Base-by-base conservation (phyloP, 805 yeast genomes). In the Debaryomyces tyrocola region DNA sequence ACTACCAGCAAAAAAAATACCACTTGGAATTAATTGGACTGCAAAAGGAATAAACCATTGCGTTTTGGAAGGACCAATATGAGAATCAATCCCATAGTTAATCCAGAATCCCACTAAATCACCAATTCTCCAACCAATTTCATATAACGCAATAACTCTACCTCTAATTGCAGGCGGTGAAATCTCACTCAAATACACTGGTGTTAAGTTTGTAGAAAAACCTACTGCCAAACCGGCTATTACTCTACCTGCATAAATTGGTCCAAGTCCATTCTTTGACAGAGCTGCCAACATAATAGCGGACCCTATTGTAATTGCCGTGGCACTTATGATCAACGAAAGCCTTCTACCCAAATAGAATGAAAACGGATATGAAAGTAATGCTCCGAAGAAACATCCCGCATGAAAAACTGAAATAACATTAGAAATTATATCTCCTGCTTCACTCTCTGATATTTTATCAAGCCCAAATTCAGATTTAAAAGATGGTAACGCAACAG, bases 211-310 rank as follows among this genome's bases (percentile, higher is more conserved):
- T 1, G 82, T 69, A 35, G 78, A 67, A 11, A 74, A 73, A 2
- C 84, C 84, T 43, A 78, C 76, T 21, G 82, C 82, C 8, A 80
- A 37, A 7, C 84, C 84, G 17, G 79, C 66, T 41, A 79, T 55
- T 36, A 74, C 74, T 51, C 85, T 66, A 10, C 84, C 84, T 1
- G 79, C 75, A 50, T 78, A 76, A 43, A 78, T 70, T n/a, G 73
- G 69, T 4, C 73, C 76, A 36, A 77, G 63, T 3, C 75, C 75
- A 29, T 65, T 63, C 1, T 51, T 33, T 4, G 58, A 48, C 18
- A 55, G 55, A 3, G 77, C 57, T n/a, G 59, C 52, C 49, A 75
- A 58, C 43, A 74, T 67, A 28, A 75, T 64, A 1, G 72, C 74
- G 6, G 74, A 70, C 9, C 82, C 82, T 41, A 75, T 56, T 1